Evolutionary conservation across 176 grass and related monocot genomes (phyloP).

Genomic region (Avena atlantica): DNA sequence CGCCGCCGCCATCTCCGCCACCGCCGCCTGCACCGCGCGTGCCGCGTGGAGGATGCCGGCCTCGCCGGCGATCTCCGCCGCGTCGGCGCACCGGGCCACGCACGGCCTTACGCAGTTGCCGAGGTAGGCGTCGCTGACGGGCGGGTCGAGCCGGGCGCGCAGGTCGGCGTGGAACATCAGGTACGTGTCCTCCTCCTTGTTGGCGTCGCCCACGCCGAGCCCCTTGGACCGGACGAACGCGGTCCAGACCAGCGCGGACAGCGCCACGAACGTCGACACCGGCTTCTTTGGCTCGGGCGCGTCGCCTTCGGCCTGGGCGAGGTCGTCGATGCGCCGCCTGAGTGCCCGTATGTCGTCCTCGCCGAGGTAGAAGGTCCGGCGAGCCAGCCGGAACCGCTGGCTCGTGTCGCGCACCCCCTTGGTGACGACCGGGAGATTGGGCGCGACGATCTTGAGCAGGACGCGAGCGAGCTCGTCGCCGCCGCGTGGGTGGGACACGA

Average conservation of each 20-base stretch:
- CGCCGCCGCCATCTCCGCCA: constrained; percentile 46
- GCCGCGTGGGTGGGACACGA: not conserved
- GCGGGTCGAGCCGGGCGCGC: constrained; percentile 47
- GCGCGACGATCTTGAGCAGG: constrained; percentile 41
- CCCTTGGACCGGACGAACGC: constrained; percentile 37
- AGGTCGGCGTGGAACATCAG: constrained; percentile 56
- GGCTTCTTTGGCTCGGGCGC: not conserved
- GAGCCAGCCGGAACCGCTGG: constrained; percentile 39
- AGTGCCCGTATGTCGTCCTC: constrained; percentile 15
- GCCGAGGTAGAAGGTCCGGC: constrained; percentile 44
- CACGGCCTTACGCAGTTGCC: constrained; percentile 47
- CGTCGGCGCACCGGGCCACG: constrained; percentile 13
- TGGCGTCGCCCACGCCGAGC: not conserved
- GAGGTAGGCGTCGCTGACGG: constrained; percentile 47
- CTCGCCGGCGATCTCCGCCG: constrained; percentile 30
- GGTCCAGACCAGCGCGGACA: constrained; percentile 47
- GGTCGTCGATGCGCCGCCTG: constrained; percentile 34
- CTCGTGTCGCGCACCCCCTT: not conserved
- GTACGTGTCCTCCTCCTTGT: constrained; percentile 39
- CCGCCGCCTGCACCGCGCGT: constrained; percentile 38
- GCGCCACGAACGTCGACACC: constrained; percentile 56
- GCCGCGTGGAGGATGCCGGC: constrained; percentile 9
- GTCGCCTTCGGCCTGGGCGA: not conserved
- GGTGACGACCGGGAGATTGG: constrained; percentile 41
- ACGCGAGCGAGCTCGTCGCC: constrained; percentile 31